Base-by-base conservation (phyloP, 768 basidiomycete species). In the Rhodotorula diobovata region DNA sequence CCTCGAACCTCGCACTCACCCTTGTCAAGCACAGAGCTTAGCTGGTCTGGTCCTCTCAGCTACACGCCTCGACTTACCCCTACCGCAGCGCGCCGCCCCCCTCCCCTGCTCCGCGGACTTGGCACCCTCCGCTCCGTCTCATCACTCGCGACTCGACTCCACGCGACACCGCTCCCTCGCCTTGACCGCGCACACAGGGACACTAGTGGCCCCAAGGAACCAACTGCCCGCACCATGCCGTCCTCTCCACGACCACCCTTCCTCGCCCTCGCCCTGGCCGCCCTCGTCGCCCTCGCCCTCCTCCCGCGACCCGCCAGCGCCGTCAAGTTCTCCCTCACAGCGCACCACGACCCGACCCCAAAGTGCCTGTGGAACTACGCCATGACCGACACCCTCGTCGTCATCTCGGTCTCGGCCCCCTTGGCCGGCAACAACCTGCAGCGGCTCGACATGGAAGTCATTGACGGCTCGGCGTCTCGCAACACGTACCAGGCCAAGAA, bases 361-460 rank as follows among this genome's bases (percentile, higher is more conserved):
- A 93, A 92, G 81, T 97, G 95, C 81, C 88, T 98, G 67, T 99
- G 96, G 96, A 96, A 99, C 79, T 83, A 89, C 34, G 95, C 88
- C 16, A 90, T 93, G 78, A 82, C 85, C 12, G 88, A 92, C 77
- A 86, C 91, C 12, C 88, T 98, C 46, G 91, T 97, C 79, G 91
- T 99, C 77, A 93, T 96, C 75, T 97, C 95, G 0, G 93, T 95
- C 55, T 95, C 96, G 79, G 89, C 95, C 41, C 88, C 88, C 0
- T 76, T 79, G 41, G 60, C 74, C 1, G 73, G 67, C 28, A 61
- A 72, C 50, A 45, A 58, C 41, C 67, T 73, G 15, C 67, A 76
- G 81, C 86, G 93, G 32, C 84, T 94, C 46, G 96, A 99, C 83
- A 85, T 99, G 74, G 93, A 97, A 79, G 93, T 99, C 72, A 82